Percentiles rank a stretch among this genome's conserved stretches.
Evolutionary conservation across 2,329 filamentous ascomycete species (phyloP).

Genomic region (Beauveria scarabaeidicola): DNA sequence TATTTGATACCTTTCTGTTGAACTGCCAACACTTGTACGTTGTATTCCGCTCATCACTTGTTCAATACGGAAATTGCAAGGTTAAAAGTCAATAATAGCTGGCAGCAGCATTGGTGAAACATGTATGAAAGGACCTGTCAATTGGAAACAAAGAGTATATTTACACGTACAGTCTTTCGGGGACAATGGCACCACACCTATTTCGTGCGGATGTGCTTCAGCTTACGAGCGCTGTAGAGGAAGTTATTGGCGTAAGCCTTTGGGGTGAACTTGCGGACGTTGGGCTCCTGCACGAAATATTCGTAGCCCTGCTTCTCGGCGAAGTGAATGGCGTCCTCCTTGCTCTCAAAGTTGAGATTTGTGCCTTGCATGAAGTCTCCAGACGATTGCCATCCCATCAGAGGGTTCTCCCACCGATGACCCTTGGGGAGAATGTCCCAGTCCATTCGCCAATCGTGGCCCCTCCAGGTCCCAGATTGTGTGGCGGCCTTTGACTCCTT

Average conservation of each 20-base stretch:
- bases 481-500: constrained; percentile 88
- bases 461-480: constrained; percentile 83
- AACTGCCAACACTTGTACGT: not conserved
- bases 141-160: constrained; percentile 2
- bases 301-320: constrained; percentile 99
- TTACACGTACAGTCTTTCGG: constrained; percentile 10
- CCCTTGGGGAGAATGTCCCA: constrained; percentile 92
- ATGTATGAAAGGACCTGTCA: not conserved
- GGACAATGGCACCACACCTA: constrained; percentile 30
- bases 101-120: not conserved
- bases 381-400: constrained; percentile 98
- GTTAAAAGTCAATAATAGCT: not conserved
- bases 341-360: constrained; percentile 78
- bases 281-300: constrained; percentile 97
- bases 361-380: constrained; percentile 94
- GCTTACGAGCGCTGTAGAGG: constrained; percentile 70
- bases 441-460: constrained; percentile 90
- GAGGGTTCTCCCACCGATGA: constrained; percentile 93
- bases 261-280: constrained; percentile 72
- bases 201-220: constrained; percentile 81
- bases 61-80: not conserved
- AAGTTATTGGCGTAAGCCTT: constrained; percentile 99
- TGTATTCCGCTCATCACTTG: not conserved
- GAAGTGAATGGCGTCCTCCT: constrained; percentile 90
- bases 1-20: not conserved